These are phyloP conservation scores for Arthrobotrys pseudoclavata DNA, from an alignment of 2,329 filamentous ascomycete genomes.

Conservation along the genomic window DNA sequence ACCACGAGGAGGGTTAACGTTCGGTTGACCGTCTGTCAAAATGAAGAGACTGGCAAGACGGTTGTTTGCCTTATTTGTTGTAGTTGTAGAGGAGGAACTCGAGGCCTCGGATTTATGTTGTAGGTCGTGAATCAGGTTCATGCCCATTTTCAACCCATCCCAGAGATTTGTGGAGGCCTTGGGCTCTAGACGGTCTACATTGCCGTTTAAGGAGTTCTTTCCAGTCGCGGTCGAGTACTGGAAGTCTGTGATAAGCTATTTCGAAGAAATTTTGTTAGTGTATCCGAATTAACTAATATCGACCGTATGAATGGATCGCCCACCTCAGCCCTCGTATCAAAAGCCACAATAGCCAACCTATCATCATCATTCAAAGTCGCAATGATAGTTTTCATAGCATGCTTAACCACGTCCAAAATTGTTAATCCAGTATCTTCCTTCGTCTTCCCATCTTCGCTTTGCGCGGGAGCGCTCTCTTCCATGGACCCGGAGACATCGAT, in stretches of 20 bases:
- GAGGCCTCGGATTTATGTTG: conserved; percentile 62
- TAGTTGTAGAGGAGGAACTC: conserved; percentile 30
- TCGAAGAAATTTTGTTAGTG: not conserved
- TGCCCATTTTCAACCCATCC: conserved; percentile 71
- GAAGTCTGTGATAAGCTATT: conserved; percentile 67
- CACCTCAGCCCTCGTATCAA: conserved; percentile 67
- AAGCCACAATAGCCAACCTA: conserved; percentile 73
- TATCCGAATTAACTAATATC: not conserved
- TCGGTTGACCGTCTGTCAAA: conserved; percentile 64
- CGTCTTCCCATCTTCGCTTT: conserved; percentile 64
- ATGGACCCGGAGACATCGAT: conserved; percentile 75
- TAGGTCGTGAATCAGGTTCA: conserved; percentile 68
- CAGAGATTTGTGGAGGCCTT: conserved; percentile 71
- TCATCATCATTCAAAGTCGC: conserved; percentile 72
- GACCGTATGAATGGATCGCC: not conserved
- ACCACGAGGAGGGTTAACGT: conserved; percentile 67
- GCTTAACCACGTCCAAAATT: conserved; percentile 74
- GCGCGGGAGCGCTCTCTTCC: conserved; percentile 68
- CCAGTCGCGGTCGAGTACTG: conserved; percentile 68
- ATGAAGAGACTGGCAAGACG: conserved; percentile 65
- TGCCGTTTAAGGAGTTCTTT: conserved; percentile 68
- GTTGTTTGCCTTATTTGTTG: conserved; percentile 44
- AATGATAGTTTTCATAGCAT: conserved; percentile 73
- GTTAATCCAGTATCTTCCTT: conserved; percentile 70
- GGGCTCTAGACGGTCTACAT: conserved; percentile 68